Evolutionary conservation across 192 early-diverging fungal genomes (phyloP).

Genomic region (Entomortierella chlamydospora): DNA sequence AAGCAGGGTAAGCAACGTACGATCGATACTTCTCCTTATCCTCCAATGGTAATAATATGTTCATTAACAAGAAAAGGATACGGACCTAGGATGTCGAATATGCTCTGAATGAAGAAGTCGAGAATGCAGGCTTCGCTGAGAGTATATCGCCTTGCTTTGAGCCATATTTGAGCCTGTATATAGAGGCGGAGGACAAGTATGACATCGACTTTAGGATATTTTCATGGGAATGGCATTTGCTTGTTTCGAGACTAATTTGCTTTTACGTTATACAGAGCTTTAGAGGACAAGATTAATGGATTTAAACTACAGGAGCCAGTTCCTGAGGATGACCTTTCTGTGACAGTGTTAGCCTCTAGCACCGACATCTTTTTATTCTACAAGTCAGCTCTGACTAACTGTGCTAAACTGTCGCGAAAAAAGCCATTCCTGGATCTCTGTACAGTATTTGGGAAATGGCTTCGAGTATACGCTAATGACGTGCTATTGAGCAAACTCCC

Average conservation of each 20-base stretch:
- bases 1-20: slow-evolving; percentile 50
- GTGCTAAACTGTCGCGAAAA: slow-evolving; percentile 84
- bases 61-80: neutral
- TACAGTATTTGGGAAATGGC: slow-evolving; percentile 82
- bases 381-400: slow-evolving; percentile 88
- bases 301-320: slow-evolving; percentile 59
- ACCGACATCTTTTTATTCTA: slow-evolving; percentile 95
- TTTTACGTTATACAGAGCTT: slow-evolving; percentile 51
- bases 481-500: slow-evolving; percentile 80
- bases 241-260: neutral
- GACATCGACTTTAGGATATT: neutral
- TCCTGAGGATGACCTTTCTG: slow-evolving; percentile 66
- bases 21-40: neutral
- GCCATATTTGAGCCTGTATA: slow-evolving; percentile 89
- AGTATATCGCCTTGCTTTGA: slow-evolving; percentile 88
- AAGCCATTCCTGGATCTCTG: slow-evolving; percentile 90
- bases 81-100: slow-evolving; percentile 31
- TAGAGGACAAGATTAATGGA: slow-evolving; percentile 72
- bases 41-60: neutral
- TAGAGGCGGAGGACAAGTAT: slow-evolving; percentile 86
- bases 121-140: slow-evolving; percentile 69
- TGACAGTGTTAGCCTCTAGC: slow-evolving; percentile 83
- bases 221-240: neutral
- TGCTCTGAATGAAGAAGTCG: slow-evolving; percentile 35
- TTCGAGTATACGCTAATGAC: slow-evolving; percentile 81